A percentile compares a stretch with the other conserved stretches of the same genome.
These are phyloP conservation scores for Penicillium aurantiogriseum DNA, from an alignment of 2,329 filamentous ascomycete genomes.

Conservation along the genomic window DNA sequence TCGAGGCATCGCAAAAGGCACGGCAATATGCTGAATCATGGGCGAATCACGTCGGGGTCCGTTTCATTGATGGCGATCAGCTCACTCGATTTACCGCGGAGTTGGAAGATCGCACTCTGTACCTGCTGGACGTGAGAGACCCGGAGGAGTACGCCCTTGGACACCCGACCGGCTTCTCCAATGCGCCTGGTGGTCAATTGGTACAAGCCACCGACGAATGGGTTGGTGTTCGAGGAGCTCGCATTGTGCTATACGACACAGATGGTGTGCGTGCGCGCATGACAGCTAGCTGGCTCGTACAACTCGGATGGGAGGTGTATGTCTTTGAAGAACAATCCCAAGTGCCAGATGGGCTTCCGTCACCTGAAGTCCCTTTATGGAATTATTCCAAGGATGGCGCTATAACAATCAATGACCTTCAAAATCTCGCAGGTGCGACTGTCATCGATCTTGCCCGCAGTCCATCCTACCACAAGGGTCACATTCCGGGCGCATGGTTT, in stretches of 20 bases:
- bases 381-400: not conserved
- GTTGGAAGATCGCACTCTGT: constrained; percentile 22
- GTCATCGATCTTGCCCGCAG: constrained; percentile 33
- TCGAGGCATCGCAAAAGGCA: constrained; percentile 9
- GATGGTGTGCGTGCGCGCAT: constrained; percentile 32
- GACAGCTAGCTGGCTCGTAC: constrained; percentile 32
- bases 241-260: constrained; percentile 30
- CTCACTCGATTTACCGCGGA: constrained; percentile 12
- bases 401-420: constrained; percentile 15
- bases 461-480: constrained; percentile 29
- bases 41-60: constrained; percentile 13
- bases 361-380: not conserved
- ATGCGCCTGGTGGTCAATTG: constrained; percentile 33
- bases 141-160: constrained; percentile 27
- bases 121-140: constrained; percentile 33
- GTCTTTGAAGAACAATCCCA: constrained; percentile 20
- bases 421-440: constrained; percentile 13
- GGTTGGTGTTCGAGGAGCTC: constrained; percentile 32
- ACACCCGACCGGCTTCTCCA: constrained; percentile 28
- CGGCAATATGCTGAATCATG: constrained; percentile 10
- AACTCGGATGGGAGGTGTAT: constrained; percentile 34
- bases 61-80: not conserved
- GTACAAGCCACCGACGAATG: constrained; percentile 36
- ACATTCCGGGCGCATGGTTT: constrained; percentile 32
- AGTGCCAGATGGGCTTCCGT: constrained; percentile 10